Evolutionary conservation across 1,139 yeast species (phyloP).

Genomic region (Geotrichum fermentans): DNA sequence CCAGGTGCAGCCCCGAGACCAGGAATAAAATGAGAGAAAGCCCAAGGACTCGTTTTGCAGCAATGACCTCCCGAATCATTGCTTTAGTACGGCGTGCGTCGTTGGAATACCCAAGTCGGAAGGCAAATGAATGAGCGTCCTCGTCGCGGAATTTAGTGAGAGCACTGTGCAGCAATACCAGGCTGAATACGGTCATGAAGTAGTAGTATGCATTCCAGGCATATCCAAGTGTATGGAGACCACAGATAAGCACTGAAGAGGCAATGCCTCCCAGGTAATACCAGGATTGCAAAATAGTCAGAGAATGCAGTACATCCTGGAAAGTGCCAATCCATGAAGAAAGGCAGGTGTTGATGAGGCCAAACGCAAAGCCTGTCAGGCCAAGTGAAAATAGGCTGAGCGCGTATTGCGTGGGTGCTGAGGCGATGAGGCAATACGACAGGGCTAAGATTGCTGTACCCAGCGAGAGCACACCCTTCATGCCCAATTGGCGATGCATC

Average conservation of each 20-base stretch:
- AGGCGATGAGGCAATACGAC: slow-evolving; percentile 42
- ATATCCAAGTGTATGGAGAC: slow-evolving; percentile 44
- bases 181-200: slow-evolving; percentile 43
- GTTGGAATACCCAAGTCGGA: slow-evolving; percentile 11
- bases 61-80: slow-evolving; percentile 5
- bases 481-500: slow-evolving; percentile 43
- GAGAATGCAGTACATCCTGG: slow-evolving; percentile 45
- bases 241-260: slow-evolving; percentile 53
- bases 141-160: slow-evolving; percentile 12
- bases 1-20: slow-evolving; percentile 65
- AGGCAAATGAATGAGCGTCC: slow-evolving; percentile 11
- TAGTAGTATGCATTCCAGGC: slow-evolving; percentile 52
- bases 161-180: slow-evolving; percentile 1
- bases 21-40: slow-evolving; percentile 40
- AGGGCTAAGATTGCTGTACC: slow-evolving; percentile 39
- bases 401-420: slow-evolving; percentile 40
- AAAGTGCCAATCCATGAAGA: slow-evolving; percentile 53
- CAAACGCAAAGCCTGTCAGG: slow-evolving; percentile 57
- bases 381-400: slow-evolving; percentile 49
- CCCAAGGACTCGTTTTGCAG: neutral
- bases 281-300: slow-evolving; percentile 52
- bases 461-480: slow-evolving; percentile 38
- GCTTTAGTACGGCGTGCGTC: slow-evolving; percentile 1
- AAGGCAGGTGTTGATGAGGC: slow-evolving; percentile 50
- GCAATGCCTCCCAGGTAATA: slow-evolving; percentile 61